Base-by-base conservation (phyloP, 257 asterid species). In the Knoxia roxburghii region DNA sequence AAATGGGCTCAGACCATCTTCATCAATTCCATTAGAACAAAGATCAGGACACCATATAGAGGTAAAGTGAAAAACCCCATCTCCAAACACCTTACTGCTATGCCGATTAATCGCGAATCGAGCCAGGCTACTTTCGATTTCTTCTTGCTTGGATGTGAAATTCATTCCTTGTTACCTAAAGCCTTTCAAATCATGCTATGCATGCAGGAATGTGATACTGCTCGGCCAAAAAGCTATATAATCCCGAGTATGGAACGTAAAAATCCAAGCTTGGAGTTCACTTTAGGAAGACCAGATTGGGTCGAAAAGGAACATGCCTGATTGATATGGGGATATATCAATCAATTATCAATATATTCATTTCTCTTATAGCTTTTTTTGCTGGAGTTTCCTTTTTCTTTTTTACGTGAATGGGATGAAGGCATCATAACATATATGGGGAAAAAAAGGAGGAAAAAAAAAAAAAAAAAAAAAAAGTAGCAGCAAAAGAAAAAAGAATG, bases 261-360 rank as follows among this genome's bases (percentile, higher is more conserved):
- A 73, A 76, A 80, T 41, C 85, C 82, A 17, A 80, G 85, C 72
- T 74, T 80, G 85, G 85, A 80, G 68, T 80, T 80, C 82, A 80
- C 85, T 64, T 74, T 80, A 71, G 85, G 85, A 61, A 80, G 85
- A 72, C 82, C 85, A 60, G 82, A 77, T 56, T 80, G 82, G 85
- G 56, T 80, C 30, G 76, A 77, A 73, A 76, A 78, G 65, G 77
- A 61, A 58, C 65, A 70, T 56, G 78, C 77, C 23, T 80, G 77
- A 77, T 73, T 40, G n/a, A n/a, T n/a, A n/a, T n/a, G n/a, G n/a
- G n/a, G n/a, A 32, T 41, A 45, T 46, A 46, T 62, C 17, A 6
- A 57, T 57, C 29, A 33, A 58, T 52, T 20, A 33, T 18, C 65
- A 15, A 17, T 43, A 49, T 65, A 35, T 7, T 51, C 50, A 66